These are phyloP conservation scores for Saturnispora zaruensis DNA, from an alignment of 805 yeast species.

Conservation along the genomic window DNA sequence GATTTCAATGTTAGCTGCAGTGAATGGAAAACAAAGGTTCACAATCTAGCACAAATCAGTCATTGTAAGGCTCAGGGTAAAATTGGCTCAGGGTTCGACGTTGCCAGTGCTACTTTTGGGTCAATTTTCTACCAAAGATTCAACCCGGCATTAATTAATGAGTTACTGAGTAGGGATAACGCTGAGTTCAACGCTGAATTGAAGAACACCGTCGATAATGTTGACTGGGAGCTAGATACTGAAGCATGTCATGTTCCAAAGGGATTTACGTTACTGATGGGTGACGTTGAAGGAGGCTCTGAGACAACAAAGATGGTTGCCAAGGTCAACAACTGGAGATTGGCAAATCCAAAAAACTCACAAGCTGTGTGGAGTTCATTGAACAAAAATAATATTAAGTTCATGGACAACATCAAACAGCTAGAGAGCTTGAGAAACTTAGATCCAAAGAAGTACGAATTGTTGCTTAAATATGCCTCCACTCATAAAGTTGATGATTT, in stretches of 20 bases:
- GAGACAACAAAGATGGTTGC: constrained; percentile 89
- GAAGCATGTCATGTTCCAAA: constrained; percentile 57
- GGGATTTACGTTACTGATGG: constrained; percentile 70
- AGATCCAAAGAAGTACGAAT: constrained; percentile 31
- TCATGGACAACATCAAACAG: constrained; percentile 41
- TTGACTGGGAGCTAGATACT: constrained; percentile 55
- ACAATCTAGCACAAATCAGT: constrained; percentile 79
- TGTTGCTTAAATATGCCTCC: constrained; percentile 17
- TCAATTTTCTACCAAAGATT: constrained; percentile 78
- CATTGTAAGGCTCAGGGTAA: constrained; percentile 94
- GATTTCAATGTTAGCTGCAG: constrained; percentile 26
- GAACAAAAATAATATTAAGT: constrained; percentile 46
- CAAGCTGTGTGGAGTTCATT: constrained; percentile 44
- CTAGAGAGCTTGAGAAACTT: constrained; percentile 29
- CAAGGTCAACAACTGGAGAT: constrained; percentile 65
- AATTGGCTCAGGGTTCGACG: constrained; percentile 95
- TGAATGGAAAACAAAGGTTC: constrained; percentile 37
- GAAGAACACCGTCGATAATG: constrained; percentile 30
- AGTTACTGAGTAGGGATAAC: constrained; percentile 12
- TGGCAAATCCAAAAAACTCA: constrained; percentile 42
- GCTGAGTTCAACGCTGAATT: constrained; percentile 20
- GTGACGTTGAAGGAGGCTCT: constrained; percentile 88
- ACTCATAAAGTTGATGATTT: constrained; percentile 11
- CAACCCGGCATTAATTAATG: constrained; percentile 41
- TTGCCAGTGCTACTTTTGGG: constrained; percentile 91